A percentile compares a stretch with the other conserved stretches of the same genome.
These are phyloP conservation scores for Atkinsonella hypoxylon DNA, from an alignment of 2,329 filamentous ascomycete genomes.

Conservation along the genomic window DNA sequence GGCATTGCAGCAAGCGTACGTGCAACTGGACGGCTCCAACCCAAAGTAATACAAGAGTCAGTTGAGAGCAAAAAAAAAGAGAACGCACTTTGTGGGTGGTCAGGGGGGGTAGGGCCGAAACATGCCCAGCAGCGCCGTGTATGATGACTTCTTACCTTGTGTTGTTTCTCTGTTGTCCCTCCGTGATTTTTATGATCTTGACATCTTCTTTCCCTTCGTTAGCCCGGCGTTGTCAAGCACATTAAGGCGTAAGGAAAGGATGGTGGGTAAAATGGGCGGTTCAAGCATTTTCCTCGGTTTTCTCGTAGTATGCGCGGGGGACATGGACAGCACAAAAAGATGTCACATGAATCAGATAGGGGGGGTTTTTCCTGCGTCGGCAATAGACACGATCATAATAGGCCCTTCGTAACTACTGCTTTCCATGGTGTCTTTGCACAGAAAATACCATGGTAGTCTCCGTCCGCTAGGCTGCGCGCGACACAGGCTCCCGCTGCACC, in stretches of 20 bases:
- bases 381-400: background rate
- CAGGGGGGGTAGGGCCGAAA: conserved; percentile 8
- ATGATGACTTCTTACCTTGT: background rate
- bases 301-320: background rate
- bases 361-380: background rate
- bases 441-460: too few relatives aligned
- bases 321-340: background rate
- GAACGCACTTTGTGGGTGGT: background rate
- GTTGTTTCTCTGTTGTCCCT: background rate
- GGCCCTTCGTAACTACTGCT: too few relatives aligned
- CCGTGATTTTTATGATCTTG: background rate
- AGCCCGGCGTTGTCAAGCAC: conserved; percentile 5
- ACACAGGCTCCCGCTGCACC: too few relatives aligned
- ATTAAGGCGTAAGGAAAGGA: conserved; percentile 5
- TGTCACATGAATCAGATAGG: background rate
- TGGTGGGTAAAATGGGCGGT: conserved; percentile 1
- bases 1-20: conserved; percentile 48
- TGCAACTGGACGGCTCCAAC: conserved; percentile 37
- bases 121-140: conserved; percentile 6
- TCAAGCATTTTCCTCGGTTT: background rate
- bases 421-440: too few relatives aligned
- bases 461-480: too few relatives aligned
- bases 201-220: background rate
- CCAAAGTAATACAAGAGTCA: conserved; percentile 21
- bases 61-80: background rate